Evolutionary conservation across 257 asterid genomes (phyloP), one percentile per base, ranked within the genome.

Genomic region (Ajuga chamaepitys): DNA sequence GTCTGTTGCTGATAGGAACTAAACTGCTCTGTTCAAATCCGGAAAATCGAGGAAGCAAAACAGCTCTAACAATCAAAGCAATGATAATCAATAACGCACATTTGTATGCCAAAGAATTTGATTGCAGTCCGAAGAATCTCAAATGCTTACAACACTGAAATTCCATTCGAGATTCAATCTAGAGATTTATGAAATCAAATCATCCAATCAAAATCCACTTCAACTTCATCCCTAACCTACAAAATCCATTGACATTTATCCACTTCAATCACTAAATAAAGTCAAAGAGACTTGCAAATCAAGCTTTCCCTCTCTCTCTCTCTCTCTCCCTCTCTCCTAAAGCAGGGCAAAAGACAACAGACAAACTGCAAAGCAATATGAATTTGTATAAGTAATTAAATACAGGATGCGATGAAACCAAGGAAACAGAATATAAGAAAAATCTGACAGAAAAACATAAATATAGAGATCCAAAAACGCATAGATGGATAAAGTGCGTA

Each of bases 71-170:
- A 74, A 86, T 67, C 84, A 91, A 57, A 70, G 59, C 76, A 66
- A 74, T 26, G 22, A 68, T 72, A 50, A 73, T 68, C 66, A 88
- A 74, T 40, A 75, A 48, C 22, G 79, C 50, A 62, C 88, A 88
- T 77, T 84, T 91, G 78, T 81, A 81, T 32, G 85, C 84, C 69
- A 83, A 46, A 10, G 86, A 76, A 76, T 77, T 84, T 66, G 77
- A 56, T 68, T 62, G 81, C 68, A 71, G 22, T 17, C 94, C 86
- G 64, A 74, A 72, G 71, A 84, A 75, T 80, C 85, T 86, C 82
- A 71, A 69, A 74, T 74, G 82, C 74, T 81, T 90, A 55, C 77
- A 69, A 42, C 70, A 58, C 7, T 58, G 70, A 5, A 77, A 60
- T 70, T 86, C 86, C 97, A 86, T 86, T 64, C 53, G 72, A 78